These are phyloP conservation scores for Stephania japonica DNA, from an alignment of 164 flowering plant genomes.

Conservation along the genomic window DNA sequence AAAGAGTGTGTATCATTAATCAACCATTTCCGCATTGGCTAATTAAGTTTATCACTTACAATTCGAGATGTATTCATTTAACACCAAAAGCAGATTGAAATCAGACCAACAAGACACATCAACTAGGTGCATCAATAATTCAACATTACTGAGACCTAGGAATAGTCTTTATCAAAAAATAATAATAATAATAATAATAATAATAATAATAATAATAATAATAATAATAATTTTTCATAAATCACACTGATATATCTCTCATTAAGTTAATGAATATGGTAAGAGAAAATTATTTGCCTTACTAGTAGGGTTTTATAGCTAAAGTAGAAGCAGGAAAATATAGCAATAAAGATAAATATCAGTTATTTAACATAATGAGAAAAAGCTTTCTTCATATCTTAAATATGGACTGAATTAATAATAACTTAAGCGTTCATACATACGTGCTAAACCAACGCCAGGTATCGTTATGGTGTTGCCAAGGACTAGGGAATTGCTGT, in stretches of 20 bases:
- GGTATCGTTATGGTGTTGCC: conserved; percentile 72
- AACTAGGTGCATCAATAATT: not conserved
- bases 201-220: too few species aligned
- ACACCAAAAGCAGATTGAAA: not conserved
- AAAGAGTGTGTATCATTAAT: not conserved
- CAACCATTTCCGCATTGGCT: not conserved
- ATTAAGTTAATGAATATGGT: not conserved
- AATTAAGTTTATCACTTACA: too few species aligned
- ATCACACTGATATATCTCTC: not conserved
- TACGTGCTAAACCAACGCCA: conserved; percentile 96
- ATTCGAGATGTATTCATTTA: too few species aligned
- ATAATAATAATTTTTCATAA: not conserved
- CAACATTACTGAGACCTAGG: not conserved
- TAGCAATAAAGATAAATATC: not conserved
- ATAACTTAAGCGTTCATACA: conserved; percentile 21
- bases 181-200: too few species aligned
- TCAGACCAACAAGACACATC: not conserved
- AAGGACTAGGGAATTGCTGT: conserved; percentile 63
- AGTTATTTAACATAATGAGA: not conserved
- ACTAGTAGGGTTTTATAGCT: not conserved
- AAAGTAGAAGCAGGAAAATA: not conserved
- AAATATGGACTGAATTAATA: not conserved
- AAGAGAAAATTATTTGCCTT: not conserved
- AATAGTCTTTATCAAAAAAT: not conserved
- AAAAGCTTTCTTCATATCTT: not conserved